Evolutionary conservation across 805 yeast species (phyloP).

Genomic region (Nematodospora valgi): DNA sequence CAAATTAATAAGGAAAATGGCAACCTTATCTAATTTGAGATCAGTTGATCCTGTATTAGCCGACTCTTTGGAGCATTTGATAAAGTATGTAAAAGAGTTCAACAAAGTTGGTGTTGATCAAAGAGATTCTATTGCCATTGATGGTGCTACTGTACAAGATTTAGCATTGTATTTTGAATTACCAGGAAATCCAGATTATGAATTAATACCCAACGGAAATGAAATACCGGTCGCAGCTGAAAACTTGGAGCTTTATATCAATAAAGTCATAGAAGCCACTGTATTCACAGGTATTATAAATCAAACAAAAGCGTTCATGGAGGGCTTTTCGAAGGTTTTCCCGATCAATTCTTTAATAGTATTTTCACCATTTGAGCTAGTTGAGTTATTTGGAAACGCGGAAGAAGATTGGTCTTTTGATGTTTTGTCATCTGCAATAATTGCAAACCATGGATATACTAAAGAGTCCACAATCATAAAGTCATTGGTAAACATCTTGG

Average conservation of each 20-base stretch:
- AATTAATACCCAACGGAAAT: conserved; percentile 56
- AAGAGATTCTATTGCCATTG: conserved; percentile 18
- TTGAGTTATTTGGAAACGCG: conserved; percentile 66
- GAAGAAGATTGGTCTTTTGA: conserved; percentile 83
- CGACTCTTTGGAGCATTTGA: conserved; percentile 52
- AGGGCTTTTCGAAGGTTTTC: conserved; percentile 80
- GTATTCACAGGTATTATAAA: conserved; percentile 58
- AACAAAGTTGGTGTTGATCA: conserved; percentile 13
- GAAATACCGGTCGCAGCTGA: conserved; percentile 43
- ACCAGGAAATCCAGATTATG: conserved; percentile 71
- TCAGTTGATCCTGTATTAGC: conserved; percentile 58
- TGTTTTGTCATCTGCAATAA: conserved; percentile 56
- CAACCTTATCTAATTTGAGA: conserved; percentile 37
- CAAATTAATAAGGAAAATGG: conserved; percentile 12
- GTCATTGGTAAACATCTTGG: conserved; percentile 59
- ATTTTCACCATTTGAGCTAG: conserved; percentile 73
- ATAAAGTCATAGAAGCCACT: conserved; percentile 53
- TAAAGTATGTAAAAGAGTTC: conserved; percentile 35
- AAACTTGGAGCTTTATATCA: conserved; percentile 60
- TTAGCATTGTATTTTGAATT: conserved; percentile 63
- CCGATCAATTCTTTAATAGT: conserved; percentile 70
- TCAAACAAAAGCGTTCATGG: conserved; percentile 67
- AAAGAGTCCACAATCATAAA: conserved; percentile 64
- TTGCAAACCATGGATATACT: conserved; percentile 89
- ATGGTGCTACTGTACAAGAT: conserved; percentile 46